Conservation (phyloP, 306 rosid species). For the Pterocarpus macrocarpus region DNA sequence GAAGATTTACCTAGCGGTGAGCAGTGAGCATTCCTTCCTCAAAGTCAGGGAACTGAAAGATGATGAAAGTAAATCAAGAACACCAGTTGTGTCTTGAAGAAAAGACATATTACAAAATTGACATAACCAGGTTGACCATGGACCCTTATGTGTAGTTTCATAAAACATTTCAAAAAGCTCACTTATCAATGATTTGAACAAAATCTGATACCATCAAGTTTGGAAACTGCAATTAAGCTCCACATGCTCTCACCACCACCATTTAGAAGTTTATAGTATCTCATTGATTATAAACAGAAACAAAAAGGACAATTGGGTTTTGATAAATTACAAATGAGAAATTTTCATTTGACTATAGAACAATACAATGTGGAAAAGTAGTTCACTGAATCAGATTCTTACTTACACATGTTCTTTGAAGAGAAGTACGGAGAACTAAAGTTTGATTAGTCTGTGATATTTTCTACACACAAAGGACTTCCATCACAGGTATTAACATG, state of each 20-base stretch:
- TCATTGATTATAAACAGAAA: neutral
- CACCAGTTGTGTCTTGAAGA: constrained; percentile 4
- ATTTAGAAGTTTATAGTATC: neutral
- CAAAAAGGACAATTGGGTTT: constrained; percentile 3
- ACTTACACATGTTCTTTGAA: constrained; percentile 2
- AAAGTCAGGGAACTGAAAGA: neutral
- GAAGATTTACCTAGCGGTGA: neutral
- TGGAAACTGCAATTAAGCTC: neutral
- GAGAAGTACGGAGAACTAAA: constrained; percentile 24
- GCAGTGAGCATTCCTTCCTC: neutral
- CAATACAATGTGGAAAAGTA: constrained; percentile 18
- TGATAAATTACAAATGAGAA: constrained; percentile 20
- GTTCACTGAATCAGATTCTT: constrained; percentile 1
- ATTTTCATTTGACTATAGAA: neutral
- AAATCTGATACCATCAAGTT: neutral
- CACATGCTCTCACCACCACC: neutral
- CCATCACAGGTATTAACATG: constrained; percentile 1
- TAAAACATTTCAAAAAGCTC: constrained; percentile 1
- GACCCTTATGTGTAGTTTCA: neutral
- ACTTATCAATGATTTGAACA: constrained; percentile 27
- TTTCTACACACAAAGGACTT: constrained; percentile 19
- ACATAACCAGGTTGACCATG: constrained; percentile 1
- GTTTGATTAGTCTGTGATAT: neutral
- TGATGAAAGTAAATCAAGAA: constrained; percentile 15
- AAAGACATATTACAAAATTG: neutral